phyloP scores from a whole-genome alignment of 2,329 filamentous ascomycete species.

The Periconia digitata region DNA sequence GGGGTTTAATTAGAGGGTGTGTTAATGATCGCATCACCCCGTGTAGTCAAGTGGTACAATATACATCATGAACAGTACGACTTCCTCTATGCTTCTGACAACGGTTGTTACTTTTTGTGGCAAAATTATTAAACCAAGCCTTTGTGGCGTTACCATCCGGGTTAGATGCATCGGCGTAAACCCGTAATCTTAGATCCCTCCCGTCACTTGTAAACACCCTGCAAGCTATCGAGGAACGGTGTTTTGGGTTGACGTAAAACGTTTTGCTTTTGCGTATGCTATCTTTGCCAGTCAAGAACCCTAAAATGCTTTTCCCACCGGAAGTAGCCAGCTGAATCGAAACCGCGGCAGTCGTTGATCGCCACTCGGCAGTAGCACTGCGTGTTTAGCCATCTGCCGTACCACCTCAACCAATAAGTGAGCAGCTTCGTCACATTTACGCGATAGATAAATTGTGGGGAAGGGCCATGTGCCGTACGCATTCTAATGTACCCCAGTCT shows the following conservation, averaged over 20 bases:
- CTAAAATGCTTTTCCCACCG: constrained; percentile 7
- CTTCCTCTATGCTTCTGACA: too few species aligned
- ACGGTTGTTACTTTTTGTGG: too few species aligned
- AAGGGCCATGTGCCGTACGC: constrained; percentile 5
- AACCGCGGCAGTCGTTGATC: neutral
- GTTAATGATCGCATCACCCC: too few species aligned
- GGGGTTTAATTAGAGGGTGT: too few species aligned
- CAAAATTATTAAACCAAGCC: too few species aligned
- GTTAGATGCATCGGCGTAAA: neutral
- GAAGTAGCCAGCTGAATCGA: constrained; percentile 1
- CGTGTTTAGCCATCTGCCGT: constrained; percentile 10
- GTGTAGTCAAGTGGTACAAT: too few species aligned
- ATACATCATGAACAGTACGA: too few species aligned
- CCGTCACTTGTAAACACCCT: too few species aligned
- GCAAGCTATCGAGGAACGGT: too few species aligned
- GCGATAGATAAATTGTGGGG: constrained; percentile 10
- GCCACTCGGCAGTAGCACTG: constrained; percentile 4
- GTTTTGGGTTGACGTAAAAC: neutral
- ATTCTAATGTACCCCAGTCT: constrained; percentile 14
- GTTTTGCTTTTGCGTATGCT: too few species aligned
- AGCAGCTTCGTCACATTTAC: neutral
- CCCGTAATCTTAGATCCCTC: neutral
- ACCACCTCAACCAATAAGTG: constrained; percentile 4
- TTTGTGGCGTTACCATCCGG: neutral
- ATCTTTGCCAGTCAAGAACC: too few species aligned